Evolutionary conservation across 2,329 filamentous ascomycete genomes (phyloP), one percentile per base, ranked within the genome.

Genomic region (Beauveria scarabaeidicola): DNA sequence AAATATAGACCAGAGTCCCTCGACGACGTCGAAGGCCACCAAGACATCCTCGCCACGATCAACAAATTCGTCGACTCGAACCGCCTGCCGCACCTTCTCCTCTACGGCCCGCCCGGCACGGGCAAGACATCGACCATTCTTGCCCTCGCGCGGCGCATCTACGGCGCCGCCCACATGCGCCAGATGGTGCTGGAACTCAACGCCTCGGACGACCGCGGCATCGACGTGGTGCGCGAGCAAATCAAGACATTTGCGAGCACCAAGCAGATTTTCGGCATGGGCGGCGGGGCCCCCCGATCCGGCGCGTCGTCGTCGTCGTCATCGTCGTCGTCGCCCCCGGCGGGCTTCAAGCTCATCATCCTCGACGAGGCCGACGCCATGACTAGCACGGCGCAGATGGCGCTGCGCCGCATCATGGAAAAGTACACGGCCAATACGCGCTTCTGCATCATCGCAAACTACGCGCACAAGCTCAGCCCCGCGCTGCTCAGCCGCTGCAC

Each of bases 181-280:
- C 94, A 99, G 74, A 97, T 99, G 91, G 94, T 99, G 19, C 83
- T 99, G 38, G 94, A 99, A 75, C 84, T 99, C 65, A 99, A 99
- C 72, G 94, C 94, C 44, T 96, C 91, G 52, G 94, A 99, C 71
- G 94, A 99, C 73, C 84, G 94, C 74, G 94, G 94, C 69, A 99
- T 99, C 72, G 94, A 99, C 65, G 94, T 99, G 2, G 94, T 99
- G 60, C 85, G 92, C 65, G 94, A 99, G 77, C 94, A 99, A 75
- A 99, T 99, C 83, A 99, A 97, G 81, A 99, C 94, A 0, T 99
- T 99, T 76, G 93, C 91, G 44, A 95, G 90, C 66, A 99, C 94
- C 8, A 97, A 96, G 74, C 94, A 99, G 71, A 99, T 99, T 68
- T 99, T 99, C 77, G 80, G 76, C 15, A 76, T 82, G 70, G 84